These are phyloP conservation scores for Aureobasidium sp. DNA, from an alignment of 2,329 filamentous ascomycete species.

Conservation along the genomic window DNA sequence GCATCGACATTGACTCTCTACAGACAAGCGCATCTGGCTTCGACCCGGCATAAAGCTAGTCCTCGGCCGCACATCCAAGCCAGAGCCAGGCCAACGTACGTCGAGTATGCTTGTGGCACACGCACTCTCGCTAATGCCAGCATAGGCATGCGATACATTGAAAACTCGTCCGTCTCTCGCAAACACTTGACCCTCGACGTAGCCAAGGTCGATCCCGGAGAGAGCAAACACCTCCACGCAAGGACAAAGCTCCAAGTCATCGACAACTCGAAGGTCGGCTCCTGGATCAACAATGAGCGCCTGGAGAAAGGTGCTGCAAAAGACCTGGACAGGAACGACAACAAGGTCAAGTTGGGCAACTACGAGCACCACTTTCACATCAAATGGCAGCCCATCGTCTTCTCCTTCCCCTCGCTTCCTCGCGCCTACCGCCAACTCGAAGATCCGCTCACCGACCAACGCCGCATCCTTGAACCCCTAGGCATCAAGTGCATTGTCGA, in stretches of 20 bases:
- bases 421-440: slow-evolving; percentile 42
- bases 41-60: slow-evolving; percentile 79
- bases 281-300: slow-evolving; percentile 29
- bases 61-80: slow-evolving; percentile 64
- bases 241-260: slow-evolving; percentile 66
- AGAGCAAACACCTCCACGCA: slow-evolving; percentile 51
- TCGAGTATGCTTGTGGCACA: neutral
- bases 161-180: slow-evolving; percentile 76
- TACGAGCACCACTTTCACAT: slow-evolving; percentile 52
- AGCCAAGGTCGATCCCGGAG: slow-evolving; percentile 54
- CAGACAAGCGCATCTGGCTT: slow-evolving; percentile 72
- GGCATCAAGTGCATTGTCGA: slow-evolving; percentile 79
- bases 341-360: slow-evolving; percentile 65
- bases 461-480: slow-evolving; percentile 65
- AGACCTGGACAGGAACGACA: slow-evolving; percentile 50
- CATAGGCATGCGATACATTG: slow-evolving; percentile 55
- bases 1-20: neutral
- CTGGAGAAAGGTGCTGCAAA: slow-evolving; percentile 35
- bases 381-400: slow-evolving; percentile 70
- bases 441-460: slow-evolving; percentile 57
- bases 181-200: slow-evolving; percentile 80
- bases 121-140: neutral
- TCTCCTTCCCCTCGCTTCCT: slow-evolving; percentile 71
- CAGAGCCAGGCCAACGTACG: slow-evolving; percentile 6
- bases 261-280: slow-evolving; percentile 81